Base-by-base conservation (phyloP, 2,329 filamentous ascomycete species). In the Emergomyces pasteurianus region DNA sequence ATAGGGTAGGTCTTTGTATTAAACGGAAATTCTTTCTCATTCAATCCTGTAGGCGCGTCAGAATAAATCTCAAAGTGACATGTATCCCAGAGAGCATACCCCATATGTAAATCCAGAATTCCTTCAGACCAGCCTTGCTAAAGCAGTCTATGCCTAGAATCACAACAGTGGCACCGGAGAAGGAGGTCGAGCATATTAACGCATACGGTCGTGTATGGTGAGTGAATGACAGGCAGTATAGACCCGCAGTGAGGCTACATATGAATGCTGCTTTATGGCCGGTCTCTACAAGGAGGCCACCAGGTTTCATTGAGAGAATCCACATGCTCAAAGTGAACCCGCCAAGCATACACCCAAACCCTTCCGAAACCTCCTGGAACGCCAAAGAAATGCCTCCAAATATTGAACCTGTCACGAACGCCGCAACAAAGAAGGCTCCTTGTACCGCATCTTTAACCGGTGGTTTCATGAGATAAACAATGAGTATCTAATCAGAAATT, bases 31-130 rank as follows among this genome's bases (percentile, higher is more conserved):
- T 91, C 77, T 58, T 88, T 80, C 49, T 85, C 78, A 72, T 96
- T 96, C 46, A 97, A 75, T 53, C 77, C 82, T 85, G 63, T 36
- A 49, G 23, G 18, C 8, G 16, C 49, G 42, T 63, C 69, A 59
- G 56, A 66, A 63, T 14, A 54, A 36, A 21, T 58, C 23, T 69
- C 10, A 52, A 62, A 58, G 31, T 69, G 64, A 23, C 50, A 62
- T 60, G 23, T 63, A 59, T 55, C 31, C 31, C 34, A 23, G 56
- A 40, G 28, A 21, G 62, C 80, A 73, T 71, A 84, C 82, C 78
- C 92, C 92, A 97, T 43, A 95, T 80, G 71, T 95, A 97, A 6
- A 90, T 82, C 92, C 92, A 97, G 67, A 96, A 96, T 72, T 97
- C 92, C 73, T 96, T 96, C 67, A 95, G 77, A 0, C 92, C 92